phyloP scores from a whole-genome alignment of 805 yeast species.

The Candida takata region DNA sequence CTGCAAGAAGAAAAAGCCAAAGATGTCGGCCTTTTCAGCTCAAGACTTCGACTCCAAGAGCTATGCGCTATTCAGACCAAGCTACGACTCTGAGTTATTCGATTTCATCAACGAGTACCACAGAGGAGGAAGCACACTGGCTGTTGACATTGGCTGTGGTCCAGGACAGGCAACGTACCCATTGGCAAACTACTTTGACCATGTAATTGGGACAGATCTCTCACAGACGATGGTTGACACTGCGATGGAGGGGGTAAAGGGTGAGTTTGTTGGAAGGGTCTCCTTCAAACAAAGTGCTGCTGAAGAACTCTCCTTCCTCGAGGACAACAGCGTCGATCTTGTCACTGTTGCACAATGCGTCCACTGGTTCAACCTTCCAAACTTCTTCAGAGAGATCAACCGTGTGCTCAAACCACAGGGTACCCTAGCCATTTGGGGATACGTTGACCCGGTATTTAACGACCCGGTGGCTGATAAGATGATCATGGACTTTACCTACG shows the following conservation, averaged over 20 bases:
- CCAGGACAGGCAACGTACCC: conserved; percentile 67
- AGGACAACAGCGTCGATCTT: conserved; percentile 46
- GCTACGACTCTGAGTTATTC: conserved; percentile 51
- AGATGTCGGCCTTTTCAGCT: conserved; percentile 61
- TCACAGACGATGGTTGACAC: conserved; percentile 48
- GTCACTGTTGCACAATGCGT: conserved; percentile 77
- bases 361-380: conserved; percentile 72
- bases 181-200: conserved; percentile 35
- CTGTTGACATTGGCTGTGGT: conserved; percentile 75
- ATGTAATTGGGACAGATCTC: conserved; percentile 57
- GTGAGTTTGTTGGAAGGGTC: conserved; percentile 8
- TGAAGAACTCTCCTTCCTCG: conserved; percentile 19
- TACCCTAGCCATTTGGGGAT: conserved; percentile 72
- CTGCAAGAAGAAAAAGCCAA: too few species aligned
- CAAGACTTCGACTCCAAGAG: conserved; percentile 41
- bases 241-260: conserved; percentile 29
- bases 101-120: conserved; percentile 36
- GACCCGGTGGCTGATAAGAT: conserved; percentile 50
- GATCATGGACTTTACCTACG: conserved; percentile 44
- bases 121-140: conserved; percentile 28
- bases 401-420: conserved; percentile 53
- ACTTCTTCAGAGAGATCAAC: conserved; percentile 43
- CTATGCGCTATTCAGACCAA: conserved; percentile 59
- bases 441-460: conserved; percentile 61
- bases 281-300: conserved; percentile 21